A percentile compares a stretch with the other conserved stretches of the same genome.
Evolutionary conservation across 768 basidiomycete species (phyloP).

Genomic region (Pseudohyphozyma bogoriensis): DNA sequence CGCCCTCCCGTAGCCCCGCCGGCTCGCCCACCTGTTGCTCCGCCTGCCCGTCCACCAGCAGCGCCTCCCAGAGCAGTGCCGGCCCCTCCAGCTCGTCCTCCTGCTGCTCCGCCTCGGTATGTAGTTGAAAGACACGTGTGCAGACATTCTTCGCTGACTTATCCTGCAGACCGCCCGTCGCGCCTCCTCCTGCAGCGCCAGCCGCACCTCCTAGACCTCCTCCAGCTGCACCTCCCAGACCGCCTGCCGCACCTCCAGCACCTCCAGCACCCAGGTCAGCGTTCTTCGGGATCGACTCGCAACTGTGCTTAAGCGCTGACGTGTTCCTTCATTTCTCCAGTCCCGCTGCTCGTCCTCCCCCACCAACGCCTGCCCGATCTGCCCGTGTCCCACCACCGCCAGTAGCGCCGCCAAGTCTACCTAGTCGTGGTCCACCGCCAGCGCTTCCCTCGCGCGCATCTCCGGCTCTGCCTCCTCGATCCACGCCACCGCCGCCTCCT

Average conservation of each 20-base stretch:
- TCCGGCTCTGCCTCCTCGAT: background rate
- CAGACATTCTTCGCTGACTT: too few relatives aligned
- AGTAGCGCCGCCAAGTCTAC: background rate
- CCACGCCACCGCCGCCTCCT: background rate
- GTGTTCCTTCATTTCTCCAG: too few relatives aligned
- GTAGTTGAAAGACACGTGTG: too few relatives aligned
- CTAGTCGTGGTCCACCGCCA: background rate
- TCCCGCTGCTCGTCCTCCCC: background rate
- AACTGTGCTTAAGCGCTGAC: too few relatives aligned
- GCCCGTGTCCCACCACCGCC: background rate
- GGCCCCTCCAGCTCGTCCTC: background rate
- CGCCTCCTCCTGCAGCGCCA: constrained; percentile 1
- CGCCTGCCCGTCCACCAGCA: background rate
- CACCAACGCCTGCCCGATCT: background rate
- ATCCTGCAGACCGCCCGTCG: background rate
- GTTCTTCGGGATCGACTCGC: too few relatives aligned
- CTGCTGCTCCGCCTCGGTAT: too few relatives aligned
- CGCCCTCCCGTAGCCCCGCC: background rate
- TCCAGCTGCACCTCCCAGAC: constrained; percentile 1
- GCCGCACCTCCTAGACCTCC: background rate
- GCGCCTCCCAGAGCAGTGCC: too few relatives aligned
- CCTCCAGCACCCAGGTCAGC: too few relatives aligned
- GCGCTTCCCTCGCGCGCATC: background rate
- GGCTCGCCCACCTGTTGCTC: constrained; percentile 2
- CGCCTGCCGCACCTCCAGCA: background rate